phyloP scores from a whole-genome alignment of 495 filamentous ascomycete genomes.

The Penicillium bovifimosum region DNA sequence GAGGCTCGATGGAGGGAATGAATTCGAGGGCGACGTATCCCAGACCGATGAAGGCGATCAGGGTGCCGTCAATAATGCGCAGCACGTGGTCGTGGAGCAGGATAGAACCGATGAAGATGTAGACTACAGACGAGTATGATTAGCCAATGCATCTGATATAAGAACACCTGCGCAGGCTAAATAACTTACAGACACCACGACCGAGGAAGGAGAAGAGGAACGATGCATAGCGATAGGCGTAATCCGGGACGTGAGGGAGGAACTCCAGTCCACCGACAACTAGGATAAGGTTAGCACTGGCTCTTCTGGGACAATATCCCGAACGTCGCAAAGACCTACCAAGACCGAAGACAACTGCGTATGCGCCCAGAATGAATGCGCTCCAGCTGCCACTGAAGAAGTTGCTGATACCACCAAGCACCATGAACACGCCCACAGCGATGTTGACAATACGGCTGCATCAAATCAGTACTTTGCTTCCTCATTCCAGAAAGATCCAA shows the following conservation, averaged over 20 bases:
- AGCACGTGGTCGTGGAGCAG: slow-evolving; percentile 58
- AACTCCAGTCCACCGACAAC: slow-evolving; percentile 62
- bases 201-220: slow-evolving; percentile 98
- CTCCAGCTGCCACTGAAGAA: slow-evolving; percentile 53
- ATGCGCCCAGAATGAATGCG: slow-evolving; percentile 70
- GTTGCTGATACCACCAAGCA: slow-evolving; percentile 83
- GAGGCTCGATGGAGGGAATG: slow-evolving; percentile 93
- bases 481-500: not conserved
- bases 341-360: slow-evolving; percentile 85
- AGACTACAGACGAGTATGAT: slow-evolving; percentile 54
- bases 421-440: slow-evolving; percentile 79
- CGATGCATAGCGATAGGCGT: slow-evolving; percentile 85
- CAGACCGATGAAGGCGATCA: slow-evolving; percentile 71
- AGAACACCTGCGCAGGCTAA: slow-evolving; percentile 12
- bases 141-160: not conserved
- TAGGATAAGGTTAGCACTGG: slow-evolving; percentile 14
- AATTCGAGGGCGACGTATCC: slow-evolving; percentile 84
- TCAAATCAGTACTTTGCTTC: slow-evolving; percentile 1
- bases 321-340: slow-evolving; percentile 47
- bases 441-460: slow-evolving; percentile 89
- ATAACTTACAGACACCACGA: slow-evolving; percentile 80
- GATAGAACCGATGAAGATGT: slow-evolving; percentile 89
- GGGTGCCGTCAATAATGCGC: slow-evolving; percentile 58
- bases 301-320: not conserved
- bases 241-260: slow-evolving; percentile 76